Conservation (phyloP, 495 filamentous ascomycete genomes). For the Trypethelium eluteriae region DNA sequence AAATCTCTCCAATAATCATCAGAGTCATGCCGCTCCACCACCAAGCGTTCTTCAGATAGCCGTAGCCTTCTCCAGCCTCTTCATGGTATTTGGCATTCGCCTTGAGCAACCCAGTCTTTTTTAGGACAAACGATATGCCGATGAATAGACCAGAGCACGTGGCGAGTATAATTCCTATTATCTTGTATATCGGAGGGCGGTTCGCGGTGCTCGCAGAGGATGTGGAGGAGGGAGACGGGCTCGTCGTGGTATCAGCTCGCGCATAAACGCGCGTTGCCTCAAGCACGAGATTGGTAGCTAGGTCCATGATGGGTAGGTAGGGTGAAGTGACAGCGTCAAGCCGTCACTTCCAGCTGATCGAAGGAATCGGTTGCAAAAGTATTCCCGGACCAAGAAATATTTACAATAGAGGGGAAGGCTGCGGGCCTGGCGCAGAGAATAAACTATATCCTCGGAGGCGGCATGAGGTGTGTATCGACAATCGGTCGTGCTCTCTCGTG, state of each 20-base stretch:
- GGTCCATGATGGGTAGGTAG: conserved; percentile 40
- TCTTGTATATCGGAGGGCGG: conserved; percentile 66
- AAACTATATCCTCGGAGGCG: neutral
- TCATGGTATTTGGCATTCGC: conserved; percentile 97
- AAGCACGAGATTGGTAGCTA: conserved; percentile 35
- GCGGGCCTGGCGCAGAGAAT: too few species aligned
- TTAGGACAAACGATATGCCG: conserved; percentile 88
- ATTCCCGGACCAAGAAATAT: neutral
- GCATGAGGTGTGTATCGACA: neutral
- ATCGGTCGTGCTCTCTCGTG: neutral
- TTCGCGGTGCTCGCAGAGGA: conserved; percentile 19
- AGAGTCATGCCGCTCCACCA: conserved; percentile 97
- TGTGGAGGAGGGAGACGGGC: conserved; percentile 20
- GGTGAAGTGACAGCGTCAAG: neutral
- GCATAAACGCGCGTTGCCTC: conserved; percentile 44
- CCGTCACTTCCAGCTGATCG: neutral
- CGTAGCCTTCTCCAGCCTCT: conserved; percentile 92
- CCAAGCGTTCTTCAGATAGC: conserved; percentile 89
- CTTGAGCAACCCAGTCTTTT: conserved; percentile 82
- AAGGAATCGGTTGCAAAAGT: neutral
- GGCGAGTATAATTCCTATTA: conserved; percentile 78
- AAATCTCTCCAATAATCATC: conserved; percentile 94
- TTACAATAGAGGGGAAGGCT: neutral
- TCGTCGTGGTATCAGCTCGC: conserved; percentile 32
- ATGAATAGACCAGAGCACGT: conserved; percentile 89